Base-by-base conservation (phyloP, 1,284 basidiomycete genomes). In the Sporisorium scitamineum region DNA sequence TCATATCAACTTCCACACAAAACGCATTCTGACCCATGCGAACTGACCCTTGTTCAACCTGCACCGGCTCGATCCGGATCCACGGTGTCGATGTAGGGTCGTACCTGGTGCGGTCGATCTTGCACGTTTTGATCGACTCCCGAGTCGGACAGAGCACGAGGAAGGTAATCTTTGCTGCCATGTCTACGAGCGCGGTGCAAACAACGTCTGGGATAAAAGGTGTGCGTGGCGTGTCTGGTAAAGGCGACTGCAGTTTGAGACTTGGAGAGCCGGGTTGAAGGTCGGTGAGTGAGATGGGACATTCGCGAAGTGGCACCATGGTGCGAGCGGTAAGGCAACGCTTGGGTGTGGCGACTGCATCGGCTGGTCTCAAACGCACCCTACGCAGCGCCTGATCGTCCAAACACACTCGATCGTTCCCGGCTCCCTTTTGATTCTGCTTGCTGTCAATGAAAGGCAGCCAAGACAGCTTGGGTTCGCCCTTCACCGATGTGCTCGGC, bases 101-200 rank as follows among this genome's bases (percentile, higher is more conserved):
- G 50, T 61, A 70, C 10, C 8, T 27, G 3, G 34, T 61, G 9
- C 68, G 61, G 37, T 64, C 68, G 54, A 70, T 57, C 9, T 37
- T 64, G 58, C 68, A 70, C 16, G 54, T 44, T 10, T 61, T 64
- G 58, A 65, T 70, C 34, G 53, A 48, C 2, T 55, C 50, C 5
- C 39, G 22, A 2, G 9, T 20, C 10, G 53, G 18, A 48, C 68
- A 70, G n/a, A 70, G 27, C 41, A 70, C 54, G 13, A 70, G 58
- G 42, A 70, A 61, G 44, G 44, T 55, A n/a, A 70, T 48, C 20
- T 26, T 61, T 29, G 58, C 58, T 4, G 68, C 68, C 44, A 61
- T 50, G 50, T 70, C 58, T 18, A 70, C 55, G 27, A 57, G 27
- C 11, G 48, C 32, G 11, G 48, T 64, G 10, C 61, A 5, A 4